These are phyloP conservation scores for Mallotus nudiflorus DNA, from an alignment of 345 rosid genomes.

Conservation along the genomic window DNA sequence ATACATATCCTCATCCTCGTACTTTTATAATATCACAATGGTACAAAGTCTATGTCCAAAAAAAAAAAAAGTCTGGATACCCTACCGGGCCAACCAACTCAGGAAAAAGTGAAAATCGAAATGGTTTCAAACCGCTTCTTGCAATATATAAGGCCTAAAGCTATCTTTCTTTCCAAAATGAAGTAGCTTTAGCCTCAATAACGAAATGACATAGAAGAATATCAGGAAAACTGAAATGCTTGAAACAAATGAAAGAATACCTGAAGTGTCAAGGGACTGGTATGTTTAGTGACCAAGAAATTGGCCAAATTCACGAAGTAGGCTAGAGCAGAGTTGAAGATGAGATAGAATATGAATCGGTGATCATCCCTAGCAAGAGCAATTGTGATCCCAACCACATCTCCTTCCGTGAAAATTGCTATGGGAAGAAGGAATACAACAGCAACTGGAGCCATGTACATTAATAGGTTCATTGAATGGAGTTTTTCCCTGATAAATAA, in stretches of 20 bases:
- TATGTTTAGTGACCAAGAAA: slow-evolving; percentile 49
- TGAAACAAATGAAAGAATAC: slow-evolving; percentile 17
- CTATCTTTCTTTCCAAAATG: too few relatives aligned
- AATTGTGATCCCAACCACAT: slow-evolving; percentile 43
- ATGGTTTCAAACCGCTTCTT: too few relatives aligned
- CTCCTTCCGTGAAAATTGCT: slow-evolving; percentile 34
- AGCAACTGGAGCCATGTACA: slow-evolving; percentile 58
- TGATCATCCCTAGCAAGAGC: slow-evolving; percentile 42
- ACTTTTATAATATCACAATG: too few relatives aligned
- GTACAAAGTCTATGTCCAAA: too few relatives aligned
- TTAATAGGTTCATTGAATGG: slow-evolving; percentile 50
- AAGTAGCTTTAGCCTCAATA: too few relatives aligned
- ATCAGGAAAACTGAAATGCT: background rate
- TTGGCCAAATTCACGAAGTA: slow-evolving; percentile 49
- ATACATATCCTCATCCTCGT: too few relatives aligned
- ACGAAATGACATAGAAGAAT: background rate
- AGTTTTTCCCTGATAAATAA: slow-evolving; percentile 41
- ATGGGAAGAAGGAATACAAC: slow-evolving; percentile 40
- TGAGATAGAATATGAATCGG: slow-evolving; percentile 38
- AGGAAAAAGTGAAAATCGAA: too few relatives aligned
- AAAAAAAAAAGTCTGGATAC: too few relatives aligned
- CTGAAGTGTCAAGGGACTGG: slow-evolving; percentile 57
- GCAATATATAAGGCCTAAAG: too few relatives aligned
- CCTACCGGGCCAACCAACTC: too few relatives aligned
- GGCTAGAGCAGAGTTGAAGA: slow-evolving; percentile 44